Evolutionary conservation across 495 filamentous ascomycete species (phyloP).

Genomic region (Annulohypoxylon bovei): DNA sequence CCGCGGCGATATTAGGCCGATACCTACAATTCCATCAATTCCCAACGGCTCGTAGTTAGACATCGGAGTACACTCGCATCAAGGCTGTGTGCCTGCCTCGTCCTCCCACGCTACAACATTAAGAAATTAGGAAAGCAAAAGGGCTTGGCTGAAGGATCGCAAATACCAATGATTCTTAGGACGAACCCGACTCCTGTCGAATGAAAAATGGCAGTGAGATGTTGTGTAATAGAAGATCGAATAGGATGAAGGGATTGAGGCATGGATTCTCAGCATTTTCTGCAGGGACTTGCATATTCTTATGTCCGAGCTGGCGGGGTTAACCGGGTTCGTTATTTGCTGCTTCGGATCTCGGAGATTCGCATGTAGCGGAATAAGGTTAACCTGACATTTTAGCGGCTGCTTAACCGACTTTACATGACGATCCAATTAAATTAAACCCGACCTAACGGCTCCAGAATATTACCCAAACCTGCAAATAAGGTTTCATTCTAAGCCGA

Average conservation of each 20-base stretch:
- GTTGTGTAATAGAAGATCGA: background rate
- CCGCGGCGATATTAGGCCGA: constrained; percentile 4
- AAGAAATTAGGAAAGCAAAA: background rate
- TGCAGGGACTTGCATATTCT: background rate
- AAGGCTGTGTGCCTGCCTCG: constrained; percentile 18
- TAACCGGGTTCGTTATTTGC: constrained; percentile 1
- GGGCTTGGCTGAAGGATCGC: constrained; percentile 6
- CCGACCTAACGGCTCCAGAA: background rate
- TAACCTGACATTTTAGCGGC: background rate
- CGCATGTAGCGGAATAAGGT: constrained; percentile 24
- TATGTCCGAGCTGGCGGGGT: constrained; percentile 35
- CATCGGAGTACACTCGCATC: constrained; percentile 26
- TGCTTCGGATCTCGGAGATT: constrained; percentile 40
- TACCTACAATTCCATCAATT: background rate
- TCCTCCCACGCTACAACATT: background rate
- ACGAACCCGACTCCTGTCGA: background rate
- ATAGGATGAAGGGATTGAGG: background rate
- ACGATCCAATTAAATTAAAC: background rate
- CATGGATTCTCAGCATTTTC: background rate
- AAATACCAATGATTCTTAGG: background rate
- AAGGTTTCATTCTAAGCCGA: constrained; percentile 8
- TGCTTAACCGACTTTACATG: too few species aligned
- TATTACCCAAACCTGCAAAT: background rate
- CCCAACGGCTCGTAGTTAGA: constrained; percentile 35
- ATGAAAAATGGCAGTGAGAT: background rate